Percentiles rank a stretch among this genome's conserved stretches.
These are phyloP conservation scores for Limonium bicolor DNA, from an alignment of 148 eudicot genomes.

Conservation along the genomic window DNA sequence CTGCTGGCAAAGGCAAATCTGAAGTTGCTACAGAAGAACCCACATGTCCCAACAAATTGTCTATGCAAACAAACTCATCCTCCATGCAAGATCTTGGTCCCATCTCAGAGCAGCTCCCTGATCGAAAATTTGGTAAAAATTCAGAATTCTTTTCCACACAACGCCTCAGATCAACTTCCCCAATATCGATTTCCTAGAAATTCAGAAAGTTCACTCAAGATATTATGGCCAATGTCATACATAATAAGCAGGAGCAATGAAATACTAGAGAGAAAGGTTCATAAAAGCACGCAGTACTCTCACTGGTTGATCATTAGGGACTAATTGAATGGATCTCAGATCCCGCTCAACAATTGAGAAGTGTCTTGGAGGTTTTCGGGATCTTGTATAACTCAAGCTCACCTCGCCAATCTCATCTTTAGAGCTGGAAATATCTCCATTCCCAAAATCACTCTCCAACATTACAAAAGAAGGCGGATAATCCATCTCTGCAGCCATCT, in stretches of 20 bases:
- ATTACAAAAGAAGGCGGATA: slow-evolving; percentile 4
- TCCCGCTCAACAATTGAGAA: slow-evolving; percentile 29
- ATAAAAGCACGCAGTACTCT: no score
- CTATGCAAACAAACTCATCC: slow-evolving; percentile 74
- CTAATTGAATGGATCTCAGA: slow-evolving; percentile 25
- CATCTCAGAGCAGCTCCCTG: slow-evolving; percentile 87
- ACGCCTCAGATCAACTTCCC: slow-evolving; percentile 12
- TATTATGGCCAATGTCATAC: no score
- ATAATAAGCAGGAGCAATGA: no score
- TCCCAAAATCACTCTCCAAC: slow-evolving; percentile 14
- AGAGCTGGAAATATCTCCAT: slow-evolving; percentile 17
- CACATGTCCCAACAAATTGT: slow-evolving; percentile 43
- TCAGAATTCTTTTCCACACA: no score
- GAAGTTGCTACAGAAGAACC: slow-evolving; percentile 22
- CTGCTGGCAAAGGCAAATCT: slow-evolving; percentile 54
- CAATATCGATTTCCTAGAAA: slow-evolving; percentile 17
- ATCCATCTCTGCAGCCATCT: slow-evolving; percentile 13
- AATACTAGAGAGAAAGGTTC: no score
- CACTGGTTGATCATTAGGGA: slow-evolving; percentile 19
- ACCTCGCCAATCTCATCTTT: slow-evolving; percentile 16
- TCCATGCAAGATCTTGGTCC: slow-evolving; percentile 88
- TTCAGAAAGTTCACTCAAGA: no score
- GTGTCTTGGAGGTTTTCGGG: slow-evolving; percentile 36
- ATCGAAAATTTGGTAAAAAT: slow-evolving; percentile 47
- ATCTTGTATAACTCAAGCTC: slow-evolving; percentile 13